Evolutionary conservation across 2,329 filamentous ascomycete genomes (phyloP).

Genomic region (Aspergillus nomiae): DNA sequence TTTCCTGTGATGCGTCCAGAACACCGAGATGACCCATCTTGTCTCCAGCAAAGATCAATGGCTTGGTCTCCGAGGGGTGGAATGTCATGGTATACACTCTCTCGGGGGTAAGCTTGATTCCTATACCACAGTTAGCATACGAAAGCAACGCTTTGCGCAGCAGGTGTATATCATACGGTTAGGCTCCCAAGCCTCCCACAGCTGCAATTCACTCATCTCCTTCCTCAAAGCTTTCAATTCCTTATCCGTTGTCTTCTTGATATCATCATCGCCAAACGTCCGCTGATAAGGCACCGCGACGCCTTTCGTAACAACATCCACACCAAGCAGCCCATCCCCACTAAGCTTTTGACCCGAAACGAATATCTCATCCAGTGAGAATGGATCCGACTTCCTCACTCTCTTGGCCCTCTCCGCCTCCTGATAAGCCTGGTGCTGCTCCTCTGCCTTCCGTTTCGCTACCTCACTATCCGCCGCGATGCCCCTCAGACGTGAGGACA

Average conservation of each 20-base stretch:
- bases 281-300: conserved; percentile 76
- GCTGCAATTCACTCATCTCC: conserved; percentile 72
- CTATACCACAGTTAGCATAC: conserved; percentile 44
- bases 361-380: conserved; percentile 74
- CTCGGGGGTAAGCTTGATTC: conserved; percentile 89
- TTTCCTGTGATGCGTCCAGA: conserved; percentile 69
- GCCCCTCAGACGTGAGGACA: conserved; percentile 63
- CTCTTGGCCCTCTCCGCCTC: conserved; percentile 63
- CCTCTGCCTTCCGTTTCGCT: conserved; percentile 69
- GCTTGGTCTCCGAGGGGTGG: conserved; percentile 83
- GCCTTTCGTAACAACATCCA: conserved; percentile 62
- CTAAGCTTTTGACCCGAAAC: conserved; percentile 76
- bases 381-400: conserved; percentile 64
- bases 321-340: conserved; percentile 64
- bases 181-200: conserved; percentile 84
- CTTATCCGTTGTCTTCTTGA: conserved; percentile 76
- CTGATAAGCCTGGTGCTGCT: conserved; percentile 59
- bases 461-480: conserved; percentile 68
- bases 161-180: conserved; percentile 59
- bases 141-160: background rate
- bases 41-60: conserved; percentile 88
- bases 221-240: conserved; percentile 72
- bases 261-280: conserved; percentile 83
- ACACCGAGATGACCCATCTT: conserved; percentile 90
- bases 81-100: conserved; percentile 84